Base-by-base conservation (phyloP, 2,329 filamentous ascomycete genomes). In the Byssochlamys sp. region DNA sequence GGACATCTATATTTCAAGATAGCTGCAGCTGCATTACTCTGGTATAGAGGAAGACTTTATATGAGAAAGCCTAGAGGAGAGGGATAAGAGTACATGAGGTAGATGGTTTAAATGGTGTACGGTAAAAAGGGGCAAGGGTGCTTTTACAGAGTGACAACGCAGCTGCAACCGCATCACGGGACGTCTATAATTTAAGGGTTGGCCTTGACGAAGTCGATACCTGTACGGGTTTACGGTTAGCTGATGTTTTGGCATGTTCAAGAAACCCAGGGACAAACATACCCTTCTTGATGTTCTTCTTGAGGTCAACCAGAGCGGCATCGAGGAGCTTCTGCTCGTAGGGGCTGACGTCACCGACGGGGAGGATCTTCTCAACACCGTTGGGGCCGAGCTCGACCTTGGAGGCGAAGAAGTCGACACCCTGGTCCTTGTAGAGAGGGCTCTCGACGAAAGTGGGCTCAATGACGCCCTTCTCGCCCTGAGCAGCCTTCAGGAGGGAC, bases 391-490 rank as follows among this genome's bases (percentile, higher is more conserved):
- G 89, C 83, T 96, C 90, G 73, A 99, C 89, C 77, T 85, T 87
- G 80, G 88, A 91, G 74, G 90, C 88, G 81, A 99, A 99, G 89
- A 95, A 99, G 60, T 95, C 89, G 71, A 95, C 84, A 72, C 92
- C 94, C 82, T 95, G 88, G 81, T 96, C 91, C 88, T 96, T 96
- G 89, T 90, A 97, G 67, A 97, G 86, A 63, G 92, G 91, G 75
- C 88, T 92, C 79, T 99, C 91, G 72, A 99, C 91, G 71, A 96
- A 99, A 62, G 92, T 91, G 68, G 91, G 91, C 87, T 99, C 94
- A 65, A 95, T 76, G 69, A 99, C 88, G 73, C 90, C 90, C 85
- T 91, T 94, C 84, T 95, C 86, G 75, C 94, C 94, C 78, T 95
- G 86, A 59, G 88, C 81, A 69, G 94, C 94, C 78, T 90, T 91